phyloP scores from a whole-genome alignment of 1,284 basidiomycete genomes.

The Cutaneotrichosporon cutaneum region DNA sequence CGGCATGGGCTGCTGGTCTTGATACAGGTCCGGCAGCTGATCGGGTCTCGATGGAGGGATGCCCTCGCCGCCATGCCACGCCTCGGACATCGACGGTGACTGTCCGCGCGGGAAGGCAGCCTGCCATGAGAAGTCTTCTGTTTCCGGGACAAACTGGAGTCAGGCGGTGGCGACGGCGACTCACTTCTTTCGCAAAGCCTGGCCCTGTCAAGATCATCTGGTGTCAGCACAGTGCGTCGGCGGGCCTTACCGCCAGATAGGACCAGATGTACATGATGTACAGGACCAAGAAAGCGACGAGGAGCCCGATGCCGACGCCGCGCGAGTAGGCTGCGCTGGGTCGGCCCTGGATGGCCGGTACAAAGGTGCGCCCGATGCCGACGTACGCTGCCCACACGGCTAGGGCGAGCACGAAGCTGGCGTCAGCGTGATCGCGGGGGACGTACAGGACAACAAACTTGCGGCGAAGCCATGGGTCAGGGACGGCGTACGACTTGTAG shows the following conservation, averaged over 20 bases:
- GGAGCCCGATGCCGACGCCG: conserved; percentile 60
- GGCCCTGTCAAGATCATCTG: conserved; percentile 64
- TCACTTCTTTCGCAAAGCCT: conserved; percentile 66
- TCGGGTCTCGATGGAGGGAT: background rate
- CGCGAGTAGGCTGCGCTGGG: conserved; percentile 55
- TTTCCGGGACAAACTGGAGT: background rate
- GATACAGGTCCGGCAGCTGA: background rate
- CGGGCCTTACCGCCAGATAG: conserved; percentile 61
- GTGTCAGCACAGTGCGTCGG: background rate
- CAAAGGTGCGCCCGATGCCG: conserved; percentile 65
- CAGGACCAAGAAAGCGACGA: conserved; percentile 62
- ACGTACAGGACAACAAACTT: conserved; percentile 38
- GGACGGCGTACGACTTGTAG: background rate
- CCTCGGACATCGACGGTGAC: background rate
- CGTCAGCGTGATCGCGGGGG: background rate
- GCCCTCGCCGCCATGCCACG: background rate
- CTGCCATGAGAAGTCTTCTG: background rate
- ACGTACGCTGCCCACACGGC: conserved; percentile 61
- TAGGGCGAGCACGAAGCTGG: conserved; percentile 40
- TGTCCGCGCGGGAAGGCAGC: background rate
- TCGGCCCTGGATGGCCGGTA: conserved; percentile 61
- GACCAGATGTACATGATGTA: conserved; percentile 70
- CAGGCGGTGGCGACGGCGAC: conserved; percentile 32
- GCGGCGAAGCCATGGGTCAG: conserved; percentile 30
- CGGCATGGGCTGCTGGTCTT: background rate